These are phyloP conservation scores for Halophytophthora polymorphica DNA, from an alignment of 352 stramenopile species.

Conservation along the genomic window DNA sequence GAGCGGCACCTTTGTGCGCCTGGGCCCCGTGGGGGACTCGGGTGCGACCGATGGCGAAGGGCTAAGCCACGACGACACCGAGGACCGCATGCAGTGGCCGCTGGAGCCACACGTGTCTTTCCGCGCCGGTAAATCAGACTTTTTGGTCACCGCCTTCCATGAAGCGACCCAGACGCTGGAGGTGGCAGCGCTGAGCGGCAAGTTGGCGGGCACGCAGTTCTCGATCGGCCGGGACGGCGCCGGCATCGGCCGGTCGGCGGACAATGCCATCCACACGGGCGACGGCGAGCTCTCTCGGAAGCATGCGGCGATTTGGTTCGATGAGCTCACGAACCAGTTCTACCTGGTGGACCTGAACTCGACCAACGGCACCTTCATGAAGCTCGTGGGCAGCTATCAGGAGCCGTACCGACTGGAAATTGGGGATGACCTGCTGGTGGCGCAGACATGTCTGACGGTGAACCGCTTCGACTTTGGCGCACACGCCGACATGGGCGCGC, in stretches of 20 bases:
- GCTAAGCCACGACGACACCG: slow-evolving; percentile 26
- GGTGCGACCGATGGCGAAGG: slow-evolving; percentile 13
- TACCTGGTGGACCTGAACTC: slow-evolving; percentile 86
- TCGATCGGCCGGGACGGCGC: slow-evolving; percentile 84
- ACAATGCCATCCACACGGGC: slow-evolving; percentile 91
- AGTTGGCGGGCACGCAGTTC: slow-evolving; percentile 70
- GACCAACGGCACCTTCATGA: slow-evolving; percentile 96
- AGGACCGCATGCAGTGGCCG: slow-evolving; percentile 80
- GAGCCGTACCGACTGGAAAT: slow-evolving; percentile 92
- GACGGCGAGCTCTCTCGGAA: slow-evolving; percentile 94
- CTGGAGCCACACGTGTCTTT: slow-evolving; percentile 59
- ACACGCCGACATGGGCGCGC: slow-evolving; percentile 90
- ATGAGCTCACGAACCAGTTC: slow-evolving; percentile 71
- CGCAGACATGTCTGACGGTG: slow-evolving; percentile 95
- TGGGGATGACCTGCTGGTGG: slow-evolving; percentile 95
- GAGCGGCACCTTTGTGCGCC: slow-evolving; percentile 66
- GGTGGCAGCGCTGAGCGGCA: slow-evolving; percentile 55
- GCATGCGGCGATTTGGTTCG: slow-evolving; percentile 93
- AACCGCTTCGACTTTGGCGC: slow-evolving; percentile 97
- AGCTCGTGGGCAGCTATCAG: slow-evolving; percentile 90
- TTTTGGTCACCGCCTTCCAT: slow-evolving; percentile 59
- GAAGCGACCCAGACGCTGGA: slow-evolving; percentile 51
- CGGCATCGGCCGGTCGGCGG: slow-evolving; percentile 80
- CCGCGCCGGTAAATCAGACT: slow-evolving; percentile 80
- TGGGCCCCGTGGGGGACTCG: slow-evolving; percentile 33